Evolutionary conservation across 768 basidiomycete genomes (phyloP).

Genomic region (Tubosaeta brunneosetosa): DNA sequence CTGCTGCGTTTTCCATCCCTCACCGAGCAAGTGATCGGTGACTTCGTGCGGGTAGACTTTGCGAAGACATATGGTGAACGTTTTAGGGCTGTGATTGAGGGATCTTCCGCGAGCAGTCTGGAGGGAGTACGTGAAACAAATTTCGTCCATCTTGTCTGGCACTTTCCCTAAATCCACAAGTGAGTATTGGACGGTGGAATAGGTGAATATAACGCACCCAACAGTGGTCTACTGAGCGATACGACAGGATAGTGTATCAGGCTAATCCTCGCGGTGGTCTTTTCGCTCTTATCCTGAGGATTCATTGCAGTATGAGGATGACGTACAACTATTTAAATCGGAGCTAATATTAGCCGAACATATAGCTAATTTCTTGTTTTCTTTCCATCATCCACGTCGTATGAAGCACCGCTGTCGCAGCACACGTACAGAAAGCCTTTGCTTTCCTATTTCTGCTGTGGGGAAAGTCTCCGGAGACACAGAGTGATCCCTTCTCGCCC

Average conservation of each 20-base stretch:
- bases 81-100: slow-evolving; percentile 47
- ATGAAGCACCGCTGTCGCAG: slow-evolving; percentile 86
- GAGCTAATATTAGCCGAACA: slow-evolving; percentile 15
- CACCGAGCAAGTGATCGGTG: slow-evolving; percentile 41
- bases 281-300: slow-evolving; percentile 12
- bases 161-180: slow-evolving; percentile 39
- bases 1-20: slow-evolving; percentile 36
- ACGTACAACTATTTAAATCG: slow-evolving; percentile 9
- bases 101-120: slow-evolving; percentile 54
- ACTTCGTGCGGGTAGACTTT: slow-evolving; percentile 67
- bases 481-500: slow-evolving; percentile 56
- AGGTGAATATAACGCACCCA: slow-evolving; percentile 13
- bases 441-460: slow-evolving; percentile 60
- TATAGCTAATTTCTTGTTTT: slow-evolving; percentile 21
- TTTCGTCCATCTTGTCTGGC: slow-evolving; percentile 59
- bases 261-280: slow-evolving; percentile 12
- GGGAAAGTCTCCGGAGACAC: slow-evolving; percentile 94
- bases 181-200: not conserved
- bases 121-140: slow-evolving; percentile 58
- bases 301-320: slow-evolving; percentile 12
- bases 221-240: slow-evolving; percentile 22
- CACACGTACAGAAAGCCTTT: slow-evolving; percentile 58
- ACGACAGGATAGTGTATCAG: slow-evolving; percentile 24
- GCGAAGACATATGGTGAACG: slow-evolving; percentile 58
- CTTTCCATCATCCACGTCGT: slow-evolving; percentile 41